Conservation (phyloP, 2,329 filamentous ascomycete genomes). For the Grosmannia clavigera region DNA sequence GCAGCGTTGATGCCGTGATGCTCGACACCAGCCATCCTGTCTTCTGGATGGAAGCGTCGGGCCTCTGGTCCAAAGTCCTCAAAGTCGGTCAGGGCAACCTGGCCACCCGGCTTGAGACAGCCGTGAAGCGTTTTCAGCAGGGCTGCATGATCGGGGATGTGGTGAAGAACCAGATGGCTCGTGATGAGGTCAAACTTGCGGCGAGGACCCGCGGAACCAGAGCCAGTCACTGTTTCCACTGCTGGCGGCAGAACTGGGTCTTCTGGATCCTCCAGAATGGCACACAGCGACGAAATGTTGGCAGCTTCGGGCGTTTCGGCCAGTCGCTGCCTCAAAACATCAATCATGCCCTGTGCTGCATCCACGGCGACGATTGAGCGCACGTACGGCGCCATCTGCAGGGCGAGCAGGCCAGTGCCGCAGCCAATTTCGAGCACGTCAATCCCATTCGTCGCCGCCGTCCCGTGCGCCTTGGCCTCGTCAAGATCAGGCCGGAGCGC, state of each 20-base stretch:
- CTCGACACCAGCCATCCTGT: constrained; percentile 40
- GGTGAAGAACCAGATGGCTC: constrained; percentile 42
- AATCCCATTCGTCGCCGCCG: constrained; percentile 12
- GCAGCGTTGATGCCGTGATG: constrained; percentile 34
- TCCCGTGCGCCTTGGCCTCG: constrained; percentile 1
- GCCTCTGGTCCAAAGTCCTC: constrained; percentile 42
- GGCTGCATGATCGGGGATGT: constrained; percentile 31
- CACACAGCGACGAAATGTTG: constrained; percentile 27
- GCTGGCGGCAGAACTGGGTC: constrained; percentile 27
- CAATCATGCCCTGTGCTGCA: constrained; percentile 41
- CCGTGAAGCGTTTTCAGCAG: constrained; percentile 33
- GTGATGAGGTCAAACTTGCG: constrained; percentile 37
- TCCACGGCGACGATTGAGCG: constrained; percentile 39
- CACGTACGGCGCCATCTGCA: constrained; percentile 33
- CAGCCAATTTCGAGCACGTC: constrained; percentile 44
- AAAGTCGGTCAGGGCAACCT: constrained; percentile 42
- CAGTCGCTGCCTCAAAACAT: constrained; percentile 33
- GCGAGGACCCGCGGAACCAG: constrained; percentile 11
- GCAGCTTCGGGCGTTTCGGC: constrained; percentile 24
- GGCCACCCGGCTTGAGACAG: constrained; percentile 33
- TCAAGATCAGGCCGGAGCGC: constrained; percentile 21
- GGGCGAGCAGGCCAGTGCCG: constrained; percentile 41
- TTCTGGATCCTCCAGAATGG: constrained; percentile 35
- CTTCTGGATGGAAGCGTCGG: constrained; percentile 36
- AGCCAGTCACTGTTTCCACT: constrained; percentile 9